phyloP scores from a whole-genome alignment of 1,284 basidiomycete genomes.

The Lentinula novae-zelandiae region DNA sequence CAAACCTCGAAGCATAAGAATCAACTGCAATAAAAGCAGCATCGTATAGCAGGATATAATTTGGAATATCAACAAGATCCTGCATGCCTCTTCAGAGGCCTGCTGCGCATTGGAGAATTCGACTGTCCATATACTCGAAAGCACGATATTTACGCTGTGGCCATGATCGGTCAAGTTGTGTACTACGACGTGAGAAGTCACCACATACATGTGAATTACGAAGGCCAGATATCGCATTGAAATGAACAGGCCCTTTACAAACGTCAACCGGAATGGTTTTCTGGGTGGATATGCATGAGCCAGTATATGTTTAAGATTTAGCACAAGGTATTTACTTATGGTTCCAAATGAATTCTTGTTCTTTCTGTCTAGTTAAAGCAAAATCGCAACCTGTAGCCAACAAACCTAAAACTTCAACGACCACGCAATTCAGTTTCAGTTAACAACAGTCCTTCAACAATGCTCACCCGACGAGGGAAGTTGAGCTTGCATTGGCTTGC shows the following conservation, averaged over 20 bases:
- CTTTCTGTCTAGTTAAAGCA: not conserved
- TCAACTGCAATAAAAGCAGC: not conserved
- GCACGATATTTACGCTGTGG: not conserved
- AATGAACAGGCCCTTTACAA: constrained; percentile 1
- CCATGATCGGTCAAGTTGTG: not conserved
- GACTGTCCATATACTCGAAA: not conserved
- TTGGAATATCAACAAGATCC: not conserved
- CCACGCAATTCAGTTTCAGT: not conserved
- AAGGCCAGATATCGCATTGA: not conserved
- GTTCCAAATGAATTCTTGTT: not conserved
- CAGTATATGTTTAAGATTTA: not conserved
- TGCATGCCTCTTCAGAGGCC: not conserved
- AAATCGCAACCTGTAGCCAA: not conserved
- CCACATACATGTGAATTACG: constrained; percentile 1
- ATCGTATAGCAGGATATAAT: not conserved
- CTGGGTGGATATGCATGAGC: not conserved
- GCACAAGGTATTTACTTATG: not conserved
- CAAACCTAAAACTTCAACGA: constrained; percentile 1
- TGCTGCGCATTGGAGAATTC: not conserved
- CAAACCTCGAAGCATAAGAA: constrained; percentile 6
- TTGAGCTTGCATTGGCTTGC: not conserved
- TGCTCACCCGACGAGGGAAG: not conserved
- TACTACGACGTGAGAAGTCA: not conserved
- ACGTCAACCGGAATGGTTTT: not conserved
- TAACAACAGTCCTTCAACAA: not conserved